Percentiles rank a stretch among this genome's conserved stretches.
phyloP scores from a whole-genome alignment of 106 monocot genomes.

The Narthecium ossifragum region DNA sequence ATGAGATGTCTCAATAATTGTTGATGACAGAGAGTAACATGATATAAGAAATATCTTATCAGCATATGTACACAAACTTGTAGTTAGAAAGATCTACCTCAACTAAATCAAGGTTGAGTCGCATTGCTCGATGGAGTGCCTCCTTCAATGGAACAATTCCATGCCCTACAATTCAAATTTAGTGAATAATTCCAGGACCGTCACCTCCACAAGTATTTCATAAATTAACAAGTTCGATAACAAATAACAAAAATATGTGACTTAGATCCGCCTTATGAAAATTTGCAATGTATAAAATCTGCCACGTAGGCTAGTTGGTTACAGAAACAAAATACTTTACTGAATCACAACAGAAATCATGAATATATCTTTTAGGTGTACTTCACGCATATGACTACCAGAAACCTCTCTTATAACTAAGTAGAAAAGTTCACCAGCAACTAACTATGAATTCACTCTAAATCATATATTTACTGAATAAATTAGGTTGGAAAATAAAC shows the following conservation, averaged over 20 bases:
- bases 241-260: background rate
- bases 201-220: background rate
- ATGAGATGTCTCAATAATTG: background rate
- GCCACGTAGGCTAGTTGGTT: too few relatives aligned
- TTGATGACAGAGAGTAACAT: background rate
- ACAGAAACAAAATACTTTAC: too few relatives aligned
- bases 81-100: slow-evolving; percentile 60
- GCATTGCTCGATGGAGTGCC: slow-evolving; percentile 63
- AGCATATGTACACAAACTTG: too few relatives aligned
- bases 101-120: slow-evolving; percentile 64
- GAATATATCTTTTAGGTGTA: too few relatives aligned
- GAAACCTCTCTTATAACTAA: too few relatives aligned
- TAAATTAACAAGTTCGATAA: background rate
- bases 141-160: slow-evolving; percentile 46
- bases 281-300: background rate
- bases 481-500: too few relatives aligned
- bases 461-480: too few relatives aligned
- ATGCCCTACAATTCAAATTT: slow-evolving; percentile 48
- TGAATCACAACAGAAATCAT: too few relatives aligned
- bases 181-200: slow-evolving; percentile 6
- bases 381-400: too few relatives aligned
- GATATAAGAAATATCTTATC: too few relatives aligned
- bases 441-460: too few relatives aligned
- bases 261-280: background rate
- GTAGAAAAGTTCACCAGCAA: too few relatives aligned